Percentiles rank a stretch among this genome's conserved stretches.
Conservation (phyloP, 345 rosid species). For the Physaria fendleri region DNA sequence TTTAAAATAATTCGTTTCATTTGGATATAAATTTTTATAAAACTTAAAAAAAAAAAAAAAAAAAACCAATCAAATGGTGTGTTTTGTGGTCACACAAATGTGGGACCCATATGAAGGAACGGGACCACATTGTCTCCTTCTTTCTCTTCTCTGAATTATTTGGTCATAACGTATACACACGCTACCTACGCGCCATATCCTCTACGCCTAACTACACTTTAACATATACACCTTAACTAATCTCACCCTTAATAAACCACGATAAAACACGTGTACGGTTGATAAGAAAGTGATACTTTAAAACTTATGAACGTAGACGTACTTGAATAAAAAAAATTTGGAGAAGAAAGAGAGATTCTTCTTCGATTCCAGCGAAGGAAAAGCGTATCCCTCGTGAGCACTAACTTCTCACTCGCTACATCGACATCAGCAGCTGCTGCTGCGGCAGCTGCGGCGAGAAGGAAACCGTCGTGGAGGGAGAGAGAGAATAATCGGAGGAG, state of each 20-base stretch:
- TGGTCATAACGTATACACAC: constrained; percentile 28
- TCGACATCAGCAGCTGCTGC: constrained; percentile 58
- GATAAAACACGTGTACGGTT: not conserved
- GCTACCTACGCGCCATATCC: constrained; percentile 8
- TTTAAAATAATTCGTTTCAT: too few species aligned
- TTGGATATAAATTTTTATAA: too few species aligned
- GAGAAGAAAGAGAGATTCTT: constrained; percentile 32
- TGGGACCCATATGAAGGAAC: constrained; percentile 26
- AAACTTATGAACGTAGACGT: constrained; percentile 20
- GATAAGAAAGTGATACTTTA: not conserved
- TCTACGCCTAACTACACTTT: not conserved
- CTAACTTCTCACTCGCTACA: constrained; percentile 47
- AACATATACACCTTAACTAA: not conserved
- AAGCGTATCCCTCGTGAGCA: constrained; percentile 58
- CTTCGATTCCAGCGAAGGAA: constrained; percentile 39
- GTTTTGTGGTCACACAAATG: constrained; percentile 20
- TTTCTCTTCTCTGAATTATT: constrained; percentile 16
- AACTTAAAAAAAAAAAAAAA: not conserved
- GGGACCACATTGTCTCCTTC: constrained; percentile 26
- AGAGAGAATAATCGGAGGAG: constrained; percentile 94
- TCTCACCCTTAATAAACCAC: not conserved
- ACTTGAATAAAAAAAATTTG: not conserved
- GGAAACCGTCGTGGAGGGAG: constrained; percentile 98
- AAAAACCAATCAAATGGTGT: constrained; percentile 23
- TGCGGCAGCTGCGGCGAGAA: constrained; percentile 47